Evolutionary conservation across 257 asterid genomes (phyloP), one percentile per base, ranked within the genome.

Genomic region (Primulina tabacum): DNA sequence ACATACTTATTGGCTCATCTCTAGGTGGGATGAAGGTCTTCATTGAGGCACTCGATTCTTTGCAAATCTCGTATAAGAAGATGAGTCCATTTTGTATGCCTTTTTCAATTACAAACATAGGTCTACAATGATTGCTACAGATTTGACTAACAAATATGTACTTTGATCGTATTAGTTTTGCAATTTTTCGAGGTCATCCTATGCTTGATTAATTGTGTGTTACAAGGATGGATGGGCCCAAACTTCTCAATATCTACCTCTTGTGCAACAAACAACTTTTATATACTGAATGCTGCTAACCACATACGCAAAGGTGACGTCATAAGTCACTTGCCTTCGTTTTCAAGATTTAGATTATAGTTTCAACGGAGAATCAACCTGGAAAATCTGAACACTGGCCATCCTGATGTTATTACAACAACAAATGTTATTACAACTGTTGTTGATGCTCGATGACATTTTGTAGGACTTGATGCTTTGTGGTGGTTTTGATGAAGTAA

Each of bases 1-100:
- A 97, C 1, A 96, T 92, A 71, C 73, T 92, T 69, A 92, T 92
- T 60, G 98, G 98, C 76, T 92, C 98, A 9, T 96, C 92, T 73
- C 77, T 92, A 92, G 98, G 98, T 71, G 98, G 96, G 40, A 92
- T 92, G 98, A 82, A 92, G 95, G 95, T 92, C 35, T 88, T 92
- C 72, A 65, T 79, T 75, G 98, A 92, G 74, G 82, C 72, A 9
- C 57, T 83, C 68, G 84, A 78, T 50, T 85, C 88, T 28, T 69
- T 83, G 67, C 74, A 76, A 67, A 60, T 78, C 18, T 83, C 88
- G n/a, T 74, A 78, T 72, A 83, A 53, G 81, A 83, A 83, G 73
- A 75, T 83, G 83, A 83, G 73, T 71, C 87, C 87, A 24, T 83
- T 83, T 21, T 81, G 84, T 76, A 69, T 83, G 8, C 88, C 88